Base-by-base conservation (phyloP, 805 yeast species). In the Kodamaea laetipori region DNA sequence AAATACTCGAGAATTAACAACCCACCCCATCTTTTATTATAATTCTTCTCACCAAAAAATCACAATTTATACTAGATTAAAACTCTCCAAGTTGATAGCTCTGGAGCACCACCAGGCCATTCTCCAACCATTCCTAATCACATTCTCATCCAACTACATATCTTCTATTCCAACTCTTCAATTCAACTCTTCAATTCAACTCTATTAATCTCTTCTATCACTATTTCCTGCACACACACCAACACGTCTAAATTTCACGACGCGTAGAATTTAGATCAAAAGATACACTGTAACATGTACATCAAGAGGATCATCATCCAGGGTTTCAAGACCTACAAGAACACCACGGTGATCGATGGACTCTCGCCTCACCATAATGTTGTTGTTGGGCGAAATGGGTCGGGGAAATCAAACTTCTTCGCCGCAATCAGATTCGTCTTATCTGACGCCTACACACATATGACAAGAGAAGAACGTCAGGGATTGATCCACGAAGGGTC, bases 361-460 rank as follows among this genome's bases (percentile, higher is more conserved):
- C 70, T 94, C 24, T 84, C 95, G 1, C 92, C 95, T 0, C 80
- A 80, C 43, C 85, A 84, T 57, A 92, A 92, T 65, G 95, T 92
- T 15, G 89, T 61, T 6, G 72, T 90, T 24, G 97, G 97, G 2
- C 70, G 96, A 39, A 90, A 90, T 64, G 97, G 97, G n/a, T 86
- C 96, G 6, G 99, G 99, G 6, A 92, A 94, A 61, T 87, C 96
- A 31, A 92, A 94, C 63, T 86, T 92, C 66, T 94, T 92, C 63
- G 90, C 96, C 11, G 98, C 99, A 8, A 86, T 92, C 44, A 73
- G 97, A 49, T 94, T 90, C 66, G 97, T 90, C 8, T 64, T 94
- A 15, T 84, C 95, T 36, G 97, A 92, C 59, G 95, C 92, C 25
- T 88, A 86, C 60, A 84, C 87, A 2, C 85, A 88, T 58, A 76